Evolutionary conservation across 2,329 filamentous ascomycete species (phyloP).

Genomic region (Hymenoscyphus salicellus): DNA sequence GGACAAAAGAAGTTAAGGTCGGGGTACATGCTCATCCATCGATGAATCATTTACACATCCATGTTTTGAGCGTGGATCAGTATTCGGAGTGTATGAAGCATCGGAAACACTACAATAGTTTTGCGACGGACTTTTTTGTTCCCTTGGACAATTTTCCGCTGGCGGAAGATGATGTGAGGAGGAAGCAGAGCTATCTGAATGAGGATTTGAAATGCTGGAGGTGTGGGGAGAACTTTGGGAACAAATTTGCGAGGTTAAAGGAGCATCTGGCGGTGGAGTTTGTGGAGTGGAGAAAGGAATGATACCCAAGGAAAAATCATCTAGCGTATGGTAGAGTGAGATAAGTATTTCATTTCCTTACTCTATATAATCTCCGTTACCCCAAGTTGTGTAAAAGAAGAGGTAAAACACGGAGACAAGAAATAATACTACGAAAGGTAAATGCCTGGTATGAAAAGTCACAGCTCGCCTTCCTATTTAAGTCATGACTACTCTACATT

Average conservation of each 20-base stretch:
- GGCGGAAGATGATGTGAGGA: constrained; percentile 58
- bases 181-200: constrained; percentile 57
- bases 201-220: constrained; percentile 78
- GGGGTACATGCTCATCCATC: constrained; percentile 86
- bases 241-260: constrained; percentile 71
- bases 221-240: constrained; percentile 71
- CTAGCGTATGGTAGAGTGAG: no score
- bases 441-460: no score
- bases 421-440: no score
- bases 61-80: constrained; percentile 80
- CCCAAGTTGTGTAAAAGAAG: no score
- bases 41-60: constrained; percentile 90
- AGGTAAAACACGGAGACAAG: no score
- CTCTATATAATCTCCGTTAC: no score
- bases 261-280: constrained; percentile 74
- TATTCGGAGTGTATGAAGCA: constrained; percentile 69
- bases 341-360: no score
- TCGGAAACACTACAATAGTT: constrained; percentile 88
- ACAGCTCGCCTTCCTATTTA: no score
- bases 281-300: constrained; percentile 68
- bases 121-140: constrained; percentile 81
- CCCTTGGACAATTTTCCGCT: constrained; percentile 77
- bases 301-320: neutral
- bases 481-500: no score
- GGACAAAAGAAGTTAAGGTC: constrained; percentile 67